phyloP scores from a whole-genome alignment of 2,329 filamentous ascomycete genomes.

The Colletotrichum sp. region DNA sequence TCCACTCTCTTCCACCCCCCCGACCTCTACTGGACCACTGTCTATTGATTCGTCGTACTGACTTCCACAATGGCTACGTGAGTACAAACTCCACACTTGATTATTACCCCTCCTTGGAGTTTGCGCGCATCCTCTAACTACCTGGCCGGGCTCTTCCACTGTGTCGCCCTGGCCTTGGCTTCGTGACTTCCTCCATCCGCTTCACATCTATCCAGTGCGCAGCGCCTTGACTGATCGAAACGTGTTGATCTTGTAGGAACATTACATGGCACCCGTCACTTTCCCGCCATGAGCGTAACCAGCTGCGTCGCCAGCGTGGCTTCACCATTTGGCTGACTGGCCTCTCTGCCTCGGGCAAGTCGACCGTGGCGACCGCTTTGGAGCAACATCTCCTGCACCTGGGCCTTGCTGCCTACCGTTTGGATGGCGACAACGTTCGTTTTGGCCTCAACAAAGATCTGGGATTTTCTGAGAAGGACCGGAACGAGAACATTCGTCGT shows the following conservation, averaged over 20 bases:
- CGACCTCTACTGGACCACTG: not conserved
- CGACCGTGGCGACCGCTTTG: conserved; percentile 93
- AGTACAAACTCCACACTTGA: not conserved
- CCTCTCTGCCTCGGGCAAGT: conserved; percentile 95
- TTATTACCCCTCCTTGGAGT: not conserved
- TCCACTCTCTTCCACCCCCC: not conserved
- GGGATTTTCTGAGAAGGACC: conserved; percentile 89
- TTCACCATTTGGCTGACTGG: conserved; percentile 98
- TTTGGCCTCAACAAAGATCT: conserved; percentile 98
- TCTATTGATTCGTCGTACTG: not conserved
- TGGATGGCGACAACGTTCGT: conserved; percentile 98
- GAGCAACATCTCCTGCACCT: conserved; percentile 95
- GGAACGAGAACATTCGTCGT: conserved; percentile 96
- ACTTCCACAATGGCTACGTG: conserved; percentile 31
- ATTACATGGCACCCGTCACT: conserved; percentile 90
- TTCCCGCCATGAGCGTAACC: conserved; percentile 77
- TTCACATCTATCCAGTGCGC: not conserved
- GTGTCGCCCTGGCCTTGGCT: not conserved
- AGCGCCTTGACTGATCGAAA: not conserved
- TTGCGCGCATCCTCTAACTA: not conserved
- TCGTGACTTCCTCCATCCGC: not conserved
- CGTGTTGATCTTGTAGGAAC: conserved; percentile 62
- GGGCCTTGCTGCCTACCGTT: conserved; percentile 82
- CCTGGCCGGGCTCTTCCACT: not conserved
- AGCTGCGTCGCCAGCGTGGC: conserved; percentile 80